Base-by-base conservation (phyloP, 2,329 filamentous ascomycete species). In the Periconia sp. region DNA sequence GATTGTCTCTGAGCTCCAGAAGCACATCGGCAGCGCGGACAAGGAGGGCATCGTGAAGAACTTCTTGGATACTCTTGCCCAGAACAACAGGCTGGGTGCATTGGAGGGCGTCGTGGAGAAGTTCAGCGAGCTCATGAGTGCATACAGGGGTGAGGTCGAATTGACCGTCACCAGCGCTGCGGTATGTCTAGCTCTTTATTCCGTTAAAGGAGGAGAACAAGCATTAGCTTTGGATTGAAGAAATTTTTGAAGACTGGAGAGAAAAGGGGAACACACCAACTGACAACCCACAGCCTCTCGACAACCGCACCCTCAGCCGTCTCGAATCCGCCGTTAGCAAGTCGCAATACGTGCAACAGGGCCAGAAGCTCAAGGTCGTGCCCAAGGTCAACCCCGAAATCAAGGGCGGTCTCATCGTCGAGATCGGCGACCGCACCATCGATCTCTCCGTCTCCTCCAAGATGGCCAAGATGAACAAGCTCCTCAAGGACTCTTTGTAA, bases 391-490 rank as follows among this genome's bases (percentile, higher is more conserved):
- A 96, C 85, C 85, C 93, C 58, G 93, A 97, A 55, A 93, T 99
- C 73, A 80, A 95, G 64, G 94, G 94, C 64, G 94, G 94, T 59
- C 87, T 99, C 65, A 80, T 99, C 63, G 93, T 99, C 73, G 93
- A 97, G 82, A 89, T 97, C 66, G 93, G 92, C 72, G 93, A 97
- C 84, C 90, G 93, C 74, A 97, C 93, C 76, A 96, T 99, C 74
- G 94, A 99, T 80, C 89, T 97, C 68, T 94, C 89, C 79, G 92
- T 99, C 72, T 93, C 93, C 47, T 83, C 90, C 76, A 95, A 93
- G 85, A 89, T 99, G 79, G 85, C 90, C 77, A 96, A 92, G 87
- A 91, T 99, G 86, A 99, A 99, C 91, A 99, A 97, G 89, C 88
- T 96, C 76, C 89, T 99, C 75, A 92, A 85, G 68, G 94, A 99